Conservation (phyloP, 768 basidiomycete genomes). For the Amanita rimosa region DNA sequence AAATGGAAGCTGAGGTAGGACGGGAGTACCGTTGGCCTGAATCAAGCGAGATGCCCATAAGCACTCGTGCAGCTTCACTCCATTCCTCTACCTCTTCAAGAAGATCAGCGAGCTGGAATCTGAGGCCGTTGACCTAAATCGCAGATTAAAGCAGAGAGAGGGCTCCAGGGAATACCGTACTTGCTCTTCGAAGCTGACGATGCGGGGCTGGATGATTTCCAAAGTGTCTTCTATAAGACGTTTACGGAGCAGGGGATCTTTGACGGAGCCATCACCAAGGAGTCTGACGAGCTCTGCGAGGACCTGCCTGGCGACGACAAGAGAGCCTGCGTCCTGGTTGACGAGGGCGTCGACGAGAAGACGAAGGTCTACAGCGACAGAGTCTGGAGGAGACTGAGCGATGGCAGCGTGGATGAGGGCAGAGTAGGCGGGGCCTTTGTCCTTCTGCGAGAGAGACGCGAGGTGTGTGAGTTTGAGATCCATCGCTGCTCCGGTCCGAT, state of each 20-base stretch:
- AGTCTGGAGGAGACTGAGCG: constrained; percentile 32
- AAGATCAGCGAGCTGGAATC: constrained; percentile 86
- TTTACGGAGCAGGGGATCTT: constrained; percentile 48
- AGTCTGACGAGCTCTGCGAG: constrained; percentile 74
- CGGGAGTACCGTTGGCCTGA: constrained; percentile 66
- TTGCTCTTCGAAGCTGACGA: constrained; percentile 94
- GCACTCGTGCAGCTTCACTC: constrained; percentile 83
- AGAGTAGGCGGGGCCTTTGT: constrained; percentile 70
- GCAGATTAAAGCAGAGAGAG: constrained; percentile 3
- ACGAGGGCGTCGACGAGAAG: constrained; percentile 70
- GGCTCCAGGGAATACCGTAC: constrained; percentile 28
- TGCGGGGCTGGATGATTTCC: constrained; percentile 55
- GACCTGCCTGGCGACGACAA: constrained; percentile 84
- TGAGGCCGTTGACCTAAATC: constrained; percentile 63
- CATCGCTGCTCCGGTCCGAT: constrained; percentile 44
- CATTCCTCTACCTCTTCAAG: constrained; percentile 88
- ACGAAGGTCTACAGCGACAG: constrained; percentile 48
- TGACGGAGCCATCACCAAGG: constrained; percentile 44
- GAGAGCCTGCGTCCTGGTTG: constrained; percentile 69
- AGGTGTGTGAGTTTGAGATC: constrained; percentile 56
- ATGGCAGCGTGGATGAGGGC: constrained; percentile 58
- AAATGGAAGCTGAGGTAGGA: constrained; percentile 2
- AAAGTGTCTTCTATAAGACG: constrained; percentile 70
- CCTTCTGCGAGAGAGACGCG: constrained; percentile 62
- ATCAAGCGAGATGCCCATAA: constrained; percentile 90